These are phyloP conservation scores for Xylaria nigripes DNA, from an alignment of 495 filamentous ascomycete genomes.

Conservation along the genomic window DNA sequence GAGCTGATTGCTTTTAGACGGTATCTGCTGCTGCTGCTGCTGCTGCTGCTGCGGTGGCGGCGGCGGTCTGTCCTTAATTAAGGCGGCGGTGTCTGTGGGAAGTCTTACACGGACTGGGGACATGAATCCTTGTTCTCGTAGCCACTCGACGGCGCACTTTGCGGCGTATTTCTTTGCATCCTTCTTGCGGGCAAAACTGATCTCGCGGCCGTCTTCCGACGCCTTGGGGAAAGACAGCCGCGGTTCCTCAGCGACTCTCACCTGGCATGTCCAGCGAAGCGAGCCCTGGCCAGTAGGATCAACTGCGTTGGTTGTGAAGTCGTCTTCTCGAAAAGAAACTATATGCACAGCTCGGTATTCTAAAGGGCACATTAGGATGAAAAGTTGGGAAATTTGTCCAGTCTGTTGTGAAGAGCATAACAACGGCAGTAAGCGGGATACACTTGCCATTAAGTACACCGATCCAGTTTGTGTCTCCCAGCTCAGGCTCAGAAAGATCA, in stretches of 20 bases:
- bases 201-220: slow-evolving; percentile 11
- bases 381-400: neutral
- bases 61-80: neutral
- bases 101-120: slow-evolving; percentile 9
- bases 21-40: slow-evolving; percentile 11
- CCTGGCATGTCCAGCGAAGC: slow-evolving; percentile 18
- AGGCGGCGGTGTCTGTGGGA: neutral
- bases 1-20: neutral
- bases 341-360: slow-evolving; percentile 17
- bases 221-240: slow-evolving; percentile 18
- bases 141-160: slow-evolving; percentile 34
- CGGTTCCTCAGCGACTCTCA: slow-evolving; percentile 11
- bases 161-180: slow-evolving; percentile 40
- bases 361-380: slow-evolving; percentile 6
- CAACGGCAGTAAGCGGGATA: neutral
- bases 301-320: slow-evolving; percentile 2
- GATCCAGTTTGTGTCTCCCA: slow-evolving; percentile 31
- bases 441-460: slow-evolving; percentile 27
- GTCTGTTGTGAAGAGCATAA: neutral
- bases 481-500: slow-evolving; percentile 16
- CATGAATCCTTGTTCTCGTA: slow-evolving; percentile 23
- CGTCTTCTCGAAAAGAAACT: slow-evolving; percentile 8
- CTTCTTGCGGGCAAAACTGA: slow-evolving; percentile 32
- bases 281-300: slow-evolving; percentile 2
- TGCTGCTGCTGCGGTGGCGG: neutral